phyloP scores from a whole-genome alignment of 306 rosid species.

The Malus asiatica region DNA sequence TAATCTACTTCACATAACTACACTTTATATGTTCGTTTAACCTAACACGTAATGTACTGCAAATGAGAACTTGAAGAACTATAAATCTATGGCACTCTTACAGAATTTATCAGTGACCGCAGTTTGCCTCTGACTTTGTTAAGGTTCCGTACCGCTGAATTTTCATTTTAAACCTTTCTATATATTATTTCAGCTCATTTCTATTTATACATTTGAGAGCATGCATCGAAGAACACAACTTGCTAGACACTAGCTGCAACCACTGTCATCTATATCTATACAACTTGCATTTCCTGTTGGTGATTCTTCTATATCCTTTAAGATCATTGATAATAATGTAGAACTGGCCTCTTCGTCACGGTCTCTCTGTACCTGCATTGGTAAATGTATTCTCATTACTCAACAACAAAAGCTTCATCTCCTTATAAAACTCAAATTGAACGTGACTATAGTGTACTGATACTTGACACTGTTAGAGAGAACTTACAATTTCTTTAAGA shows the following conservation, averaged over 20 bases:
- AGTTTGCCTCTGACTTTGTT: neutral
- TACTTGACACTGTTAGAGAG: neutral
- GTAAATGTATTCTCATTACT: neutral
- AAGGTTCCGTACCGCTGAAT: neutral
- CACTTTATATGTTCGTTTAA: slow-evolving; percentile 9
- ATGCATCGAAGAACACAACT: neutral
- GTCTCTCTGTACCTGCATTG: slow-evolving; percentile 30
- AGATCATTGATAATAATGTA: slow-evolving; percentile 26
- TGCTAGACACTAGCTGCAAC: slow-evolving; percentile 5
- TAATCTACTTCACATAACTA: slow-evolving; percentile 8
- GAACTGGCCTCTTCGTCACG: slow-evolving; percentile 17
- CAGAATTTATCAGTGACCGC: neutral
- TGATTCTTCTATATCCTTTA: slow-evolving; percentile 28
- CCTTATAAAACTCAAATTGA: neutral
- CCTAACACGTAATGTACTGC: neutral
- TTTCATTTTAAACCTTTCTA: neutral
- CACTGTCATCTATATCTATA: neutral
- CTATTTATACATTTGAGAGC: neutral
- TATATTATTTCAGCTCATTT: slow-evolving; percentile 1
- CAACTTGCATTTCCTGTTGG: neutral
- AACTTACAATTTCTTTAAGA: slow-evolving; percentile 42
- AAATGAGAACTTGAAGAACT: neutral
- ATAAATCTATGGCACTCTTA: too few species aligned
- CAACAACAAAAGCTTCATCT: neutral
- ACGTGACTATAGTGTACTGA: neutral